Evolutionary conservation across 2,329 filamentous ascomycete species (phyloP).

Genomic region (Nemania abortiva): DNA sequence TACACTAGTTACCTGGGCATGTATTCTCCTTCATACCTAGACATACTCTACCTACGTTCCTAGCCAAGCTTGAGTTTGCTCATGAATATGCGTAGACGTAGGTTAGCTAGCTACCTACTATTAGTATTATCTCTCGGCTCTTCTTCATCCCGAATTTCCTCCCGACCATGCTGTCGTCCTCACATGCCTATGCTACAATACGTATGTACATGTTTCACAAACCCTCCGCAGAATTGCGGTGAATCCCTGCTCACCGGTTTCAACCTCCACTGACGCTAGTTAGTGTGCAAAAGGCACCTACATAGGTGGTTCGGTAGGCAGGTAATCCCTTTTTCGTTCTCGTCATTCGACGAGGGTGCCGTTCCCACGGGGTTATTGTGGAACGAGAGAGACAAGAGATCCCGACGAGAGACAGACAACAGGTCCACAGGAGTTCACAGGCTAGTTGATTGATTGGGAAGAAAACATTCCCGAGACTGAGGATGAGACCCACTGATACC

Average conservation of each 20-base stretch:
- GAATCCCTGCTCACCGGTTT: conserved; percentile 30
- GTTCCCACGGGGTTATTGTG: conserved; percentile 15
- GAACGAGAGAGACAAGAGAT: too few species aligned
- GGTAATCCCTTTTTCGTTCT: background rate
- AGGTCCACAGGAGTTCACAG: background rate
- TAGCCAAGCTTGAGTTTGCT: background rate
- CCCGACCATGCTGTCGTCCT: background rate
- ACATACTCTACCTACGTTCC: too few species aligned
- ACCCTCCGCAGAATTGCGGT: background rate
- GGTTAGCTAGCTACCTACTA: background rate
- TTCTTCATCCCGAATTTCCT: conserved; percentile 2
- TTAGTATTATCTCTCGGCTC: conserved; percentile 9
- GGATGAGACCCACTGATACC: conserved; percentile 14
- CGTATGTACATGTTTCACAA: conserved; percentile 16
- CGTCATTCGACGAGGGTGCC: background rate
- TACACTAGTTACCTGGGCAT: background rate
- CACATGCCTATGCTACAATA: background rate
- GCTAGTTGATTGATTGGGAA: background rate
- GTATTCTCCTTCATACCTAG: too few species aligned
- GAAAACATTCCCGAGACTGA: conserved; percentile 17
- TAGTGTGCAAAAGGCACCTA: background rate
- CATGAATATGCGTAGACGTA: background rate
- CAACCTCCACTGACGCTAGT: background rate
- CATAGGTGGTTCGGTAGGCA: too few species aligned
- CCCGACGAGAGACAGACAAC: background rate